Conservation (phyloP, 164 flowering plant genomes). For the Stephania yunnanensis region DNA sequence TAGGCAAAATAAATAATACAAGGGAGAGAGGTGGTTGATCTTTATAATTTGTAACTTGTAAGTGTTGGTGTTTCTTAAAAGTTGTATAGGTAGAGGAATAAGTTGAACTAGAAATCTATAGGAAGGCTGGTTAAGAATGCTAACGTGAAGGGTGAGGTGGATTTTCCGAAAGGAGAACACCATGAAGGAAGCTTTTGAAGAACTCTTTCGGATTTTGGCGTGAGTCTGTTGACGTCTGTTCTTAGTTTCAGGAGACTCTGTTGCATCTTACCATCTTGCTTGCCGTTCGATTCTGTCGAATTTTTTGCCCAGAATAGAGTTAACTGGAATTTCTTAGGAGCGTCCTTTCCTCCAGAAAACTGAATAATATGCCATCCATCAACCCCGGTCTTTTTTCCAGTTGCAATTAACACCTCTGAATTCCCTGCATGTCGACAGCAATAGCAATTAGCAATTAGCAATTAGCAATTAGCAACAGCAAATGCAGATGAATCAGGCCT, state of each 20-base stretch:
- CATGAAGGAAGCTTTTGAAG: conserved; percentile 75
- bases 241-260: conserved; percentile 46
- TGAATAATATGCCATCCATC: conserved; percentile 89
- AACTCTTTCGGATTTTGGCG: conserved; percentile 52
- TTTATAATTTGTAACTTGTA: not conserved
- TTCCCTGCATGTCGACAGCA: conserved; percentile 28
- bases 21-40: not conserved
- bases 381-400: conserved; percentile 37
- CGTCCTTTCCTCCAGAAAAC: conserved; percentile 76
- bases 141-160: conserved; percentile 68
- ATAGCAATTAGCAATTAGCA: not conserved
- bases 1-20: not conserved
- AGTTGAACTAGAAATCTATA: conserved; percentile 35
- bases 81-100: not conserved
- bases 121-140: conserved; percentile 69
- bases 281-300: conserved; percentile 13
- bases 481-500: not conserved
- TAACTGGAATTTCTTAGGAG: conserved; percentile 56
- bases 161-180: conserved; percentile 88
- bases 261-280: not conserved
- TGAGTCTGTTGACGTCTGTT: conserved; percentile 70
- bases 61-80: not conserved
- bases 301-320: conserved; percentile 53
- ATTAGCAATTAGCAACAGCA: not conserved
- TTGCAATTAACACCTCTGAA: conserved; percentile 47